Percentiles rank a stretch among this genome's conserved stretches.
Conservation (phyloP, 345 rosid species). For the Sonneratia caseolaris region DNA sequence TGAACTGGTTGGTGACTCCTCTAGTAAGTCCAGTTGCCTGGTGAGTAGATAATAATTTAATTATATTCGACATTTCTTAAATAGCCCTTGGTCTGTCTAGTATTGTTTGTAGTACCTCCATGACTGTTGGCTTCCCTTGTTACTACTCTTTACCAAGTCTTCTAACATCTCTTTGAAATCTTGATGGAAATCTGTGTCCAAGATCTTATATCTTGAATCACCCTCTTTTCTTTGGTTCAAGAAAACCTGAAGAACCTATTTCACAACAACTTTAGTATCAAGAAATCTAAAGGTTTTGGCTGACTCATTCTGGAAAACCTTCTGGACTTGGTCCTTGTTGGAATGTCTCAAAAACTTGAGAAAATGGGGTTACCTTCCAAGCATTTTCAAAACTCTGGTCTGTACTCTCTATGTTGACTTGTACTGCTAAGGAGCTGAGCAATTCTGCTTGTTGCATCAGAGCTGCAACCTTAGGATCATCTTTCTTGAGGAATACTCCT, state of each 20-base stretch:
- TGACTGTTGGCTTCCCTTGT: constrained; percentile 52
- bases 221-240: constrained; percentile 63
- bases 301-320: background rate
- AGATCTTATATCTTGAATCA: constrained; percentile 37
- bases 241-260: constrained; percentile 74
- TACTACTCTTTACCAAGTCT: constrained; percentile 48
- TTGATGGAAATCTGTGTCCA: constrained; percentile 57
- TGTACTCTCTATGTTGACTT: constrained; percentile 66
- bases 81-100: background rate
- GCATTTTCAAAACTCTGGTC: constrained; percentile 94
- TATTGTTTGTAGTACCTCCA: constrained; percentile 21
- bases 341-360: background rate
- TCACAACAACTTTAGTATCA: background rate
- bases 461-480: constrained; percentile 70
- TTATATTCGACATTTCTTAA: background rate
- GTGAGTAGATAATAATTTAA: constrained; percentile 11
- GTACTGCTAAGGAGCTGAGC: constrained; percentile 72
- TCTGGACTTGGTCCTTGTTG: background rate
- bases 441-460: constrained; percentile 95
- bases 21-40: constrained; percentile 75
- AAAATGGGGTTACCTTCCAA: constrained; percentile 61
- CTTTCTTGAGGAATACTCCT: constrained; percentile 68
- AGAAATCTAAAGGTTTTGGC: background rate
- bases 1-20: constrained; percentile 77
- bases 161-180: constrained; percentile 66